Conservation (phyloP, 2,329 filamentous ascomycete genomes). For the Lasiodiplodia citricola region DNA sequence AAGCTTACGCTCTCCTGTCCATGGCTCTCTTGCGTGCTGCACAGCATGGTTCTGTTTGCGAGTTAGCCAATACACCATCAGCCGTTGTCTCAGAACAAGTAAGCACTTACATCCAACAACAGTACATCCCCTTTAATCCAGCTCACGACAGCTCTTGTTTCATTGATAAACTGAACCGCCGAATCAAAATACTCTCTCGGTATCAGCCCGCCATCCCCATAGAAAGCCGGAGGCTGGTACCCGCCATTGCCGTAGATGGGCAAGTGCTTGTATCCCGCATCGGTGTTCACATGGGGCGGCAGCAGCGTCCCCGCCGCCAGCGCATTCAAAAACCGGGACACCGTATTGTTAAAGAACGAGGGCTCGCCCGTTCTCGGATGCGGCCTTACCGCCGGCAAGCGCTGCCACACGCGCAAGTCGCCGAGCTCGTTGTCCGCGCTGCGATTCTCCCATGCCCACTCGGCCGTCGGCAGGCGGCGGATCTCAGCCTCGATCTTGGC, state of each 20-base stretch:
- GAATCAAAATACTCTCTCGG: slow-evolving; percentile 25
- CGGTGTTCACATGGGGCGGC: slow-evolving; percentile 24
- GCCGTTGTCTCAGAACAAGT: neutral
- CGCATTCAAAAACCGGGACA: slow-evolving; percentile 24
- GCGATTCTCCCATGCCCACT: slow-evolving; percentile 27
- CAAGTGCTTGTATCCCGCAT: slow-evolving; percentile 12
- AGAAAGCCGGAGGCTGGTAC: neutral
- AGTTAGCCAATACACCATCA: neutral
- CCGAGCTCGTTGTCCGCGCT: slow-evolving; percentile 17
- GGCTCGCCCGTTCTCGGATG: slow-evolving; percentile 7
- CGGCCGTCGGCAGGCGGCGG: slow-evolving; percentile 27
- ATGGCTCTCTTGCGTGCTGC: slow-evolving; percentile 28
- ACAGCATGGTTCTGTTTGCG: slow-evolving; percentile 21
- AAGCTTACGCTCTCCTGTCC: slow-evolving; percentile 25
- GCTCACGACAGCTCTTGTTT: slow-evolving; percentile 17
- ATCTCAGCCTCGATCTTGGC: slow-evolving; percentile 29
- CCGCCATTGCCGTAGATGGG: slow-evolving; percentile 23
- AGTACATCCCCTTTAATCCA: slow-evolving; percentile 28
- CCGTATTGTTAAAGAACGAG: slow-evolving; percentile 26
- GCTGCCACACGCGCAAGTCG: slow-evolving; percentile 26
- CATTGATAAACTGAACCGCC: slow-evolving; percentile 23
- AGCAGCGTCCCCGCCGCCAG: slow-evolving; percentile 14
- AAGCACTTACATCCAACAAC: slow-evolving; percentile 12
- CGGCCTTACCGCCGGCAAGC: slow-evolving; percentile 25
- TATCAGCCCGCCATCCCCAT: slow-evolving; percentile 20